Evolutionary conservation across 2,329 filamentous ascomycete species (phyloP).

Genomic region (Penicillium sp.): DNA sequence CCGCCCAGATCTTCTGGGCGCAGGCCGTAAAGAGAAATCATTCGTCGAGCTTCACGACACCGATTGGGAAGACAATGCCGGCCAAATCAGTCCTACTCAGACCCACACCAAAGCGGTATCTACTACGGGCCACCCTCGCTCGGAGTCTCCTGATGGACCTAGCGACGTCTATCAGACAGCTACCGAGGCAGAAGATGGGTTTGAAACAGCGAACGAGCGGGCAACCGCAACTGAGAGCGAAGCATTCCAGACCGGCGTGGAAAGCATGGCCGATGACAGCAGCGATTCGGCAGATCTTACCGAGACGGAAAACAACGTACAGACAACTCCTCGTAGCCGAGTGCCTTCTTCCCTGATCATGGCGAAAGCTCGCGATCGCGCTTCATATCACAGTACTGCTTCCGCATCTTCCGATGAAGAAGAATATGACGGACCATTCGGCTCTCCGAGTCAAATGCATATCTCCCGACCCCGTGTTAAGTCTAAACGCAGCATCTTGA

Average conservation of each 20-base stretch:
- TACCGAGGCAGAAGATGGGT: slow-evolving; percentile 68
- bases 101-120: slow-evolving; percentile 33
- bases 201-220: slow-evolving; percentile 75
- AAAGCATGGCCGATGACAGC: slow-evolving; percentile 67
- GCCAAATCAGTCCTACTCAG: slow-evolving; percentile 57
- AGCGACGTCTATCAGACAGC: slow-evolving; percentile 77
- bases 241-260: slow-evolving; percentile 89
- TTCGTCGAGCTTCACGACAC: slow-evolving; percentile 78
- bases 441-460: slow-evolving; percentile 64
- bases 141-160: slow-evolving; percentile 45
- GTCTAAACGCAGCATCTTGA: slow-evolving; percentile 62
- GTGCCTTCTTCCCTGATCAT: slow-evolving; percentile 40
- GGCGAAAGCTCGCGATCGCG: slow-evolving; percentile 54
- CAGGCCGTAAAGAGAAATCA: slow-evolving; percentile 67
- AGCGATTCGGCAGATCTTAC: slow-evolving; percentile 69
- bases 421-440: slow-evolving; percentile 58
- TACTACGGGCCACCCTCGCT: slow-evolving; percentile 25
- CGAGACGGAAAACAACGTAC: slow-evolving; percentile 69
- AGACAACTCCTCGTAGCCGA: slow-evolving; percentile 40
- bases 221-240: slow-evolving; percentile 78
- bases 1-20: slow-evolving; percentile 71
- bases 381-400: slow-evolving; percentile 80
- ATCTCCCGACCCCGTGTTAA: slow-evolving; percentile 70
- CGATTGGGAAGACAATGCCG: slow-evolving; percentile 84
- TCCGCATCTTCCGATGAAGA: slow-evolving; percentile 81